Conservation (phyloP, 495 filamentous ascomycete species). For the Hyaloscypha variabilis region DNA sequence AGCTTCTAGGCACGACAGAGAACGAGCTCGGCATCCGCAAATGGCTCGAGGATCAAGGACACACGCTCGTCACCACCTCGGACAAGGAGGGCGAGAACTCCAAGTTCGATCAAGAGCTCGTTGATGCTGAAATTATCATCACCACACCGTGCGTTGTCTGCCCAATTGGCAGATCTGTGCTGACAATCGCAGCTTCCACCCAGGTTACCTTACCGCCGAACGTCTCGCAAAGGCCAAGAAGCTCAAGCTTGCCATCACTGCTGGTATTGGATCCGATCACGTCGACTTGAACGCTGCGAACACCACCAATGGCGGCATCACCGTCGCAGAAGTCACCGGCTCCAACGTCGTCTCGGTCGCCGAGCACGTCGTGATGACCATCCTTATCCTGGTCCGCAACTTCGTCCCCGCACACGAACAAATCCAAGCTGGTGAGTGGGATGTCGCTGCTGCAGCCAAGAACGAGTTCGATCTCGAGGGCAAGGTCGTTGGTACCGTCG, state of each 20-base stretch:
- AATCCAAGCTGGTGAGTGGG: constrained; percentile 86
- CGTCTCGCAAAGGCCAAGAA: constrained; percentile 98
- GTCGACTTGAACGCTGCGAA: constrained; percentile 97
- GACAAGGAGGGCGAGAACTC: constrained; percentile 96
- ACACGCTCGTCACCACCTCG: constrained; percentile 94
- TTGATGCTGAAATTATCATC: constrained; percentile 98
- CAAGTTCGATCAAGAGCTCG: constrained; percentile 90
- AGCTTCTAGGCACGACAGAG: constrained; percentile 90
- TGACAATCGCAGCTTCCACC: constrained; percentile 77
- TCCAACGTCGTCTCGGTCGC: constrained; percentile 90
- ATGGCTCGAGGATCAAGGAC: constrained; percentile 95
- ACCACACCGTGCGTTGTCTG: constrained; percentile 83
- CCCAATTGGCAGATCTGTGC: constrained; percentile 2
- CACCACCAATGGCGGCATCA: constrained; percentile 97
- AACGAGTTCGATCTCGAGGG: constrained; percentile 95
- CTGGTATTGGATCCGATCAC: constrained; percentile 97
- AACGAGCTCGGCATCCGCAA: constrained; percentile 96
- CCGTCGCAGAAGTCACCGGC: constrained; percentile 92
- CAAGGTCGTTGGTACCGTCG: constrained; percentile 98
- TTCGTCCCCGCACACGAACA: constrained; percentile 97
- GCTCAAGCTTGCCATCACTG: constrained; percentile 93
- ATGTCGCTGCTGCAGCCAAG: constrained; percentile 95
- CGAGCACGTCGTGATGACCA: constrained; percentile 98
- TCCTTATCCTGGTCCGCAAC: constrained; percentile 94
- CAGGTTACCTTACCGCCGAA: constrained; percentile 95